Base-by-base conservation (phyloP, 805 yeast genomes). In the Tetrapisispora iriomotensis region DNA sequence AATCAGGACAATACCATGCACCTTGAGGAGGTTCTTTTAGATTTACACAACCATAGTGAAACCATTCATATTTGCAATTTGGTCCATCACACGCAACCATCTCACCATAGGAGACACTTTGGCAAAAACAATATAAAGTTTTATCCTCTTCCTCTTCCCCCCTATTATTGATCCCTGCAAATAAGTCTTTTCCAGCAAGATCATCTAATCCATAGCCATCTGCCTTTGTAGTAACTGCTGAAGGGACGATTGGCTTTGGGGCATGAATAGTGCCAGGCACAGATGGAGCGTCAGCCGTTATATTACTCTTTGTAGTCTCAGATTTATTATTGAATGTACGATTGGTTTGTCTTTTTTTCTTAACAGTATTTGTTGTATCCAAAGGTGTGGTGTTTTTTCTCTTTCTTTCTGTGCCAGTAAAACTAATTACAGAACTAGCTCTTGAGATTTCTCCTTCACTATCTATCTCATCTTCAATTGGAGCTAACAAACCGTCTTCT, bases 81-180 rank as follows among this genome's bases (percentile, higher is more conserved):
- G 81, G 82, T 46, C 86, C 83, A 57, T 90, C 98, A 63, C 98
- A 90, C 0, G 92, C 96, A 48, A 90, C 85, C 98, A 90, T 90
- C 51, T 80, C 85, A 19, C 98, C 98, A 62, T 81, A 85, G 0
- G 96, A 87, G 0, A 83, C 94, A 49, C 88, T 86, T 55, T 86
- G 94, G 56, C 98, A 90, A 64, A 83, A 82, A 60, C 98, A 90
- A 59, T 90, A 90, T 38, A 76, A 49, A 36, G 75, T 80, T 42
- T 75, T 78, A 44, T 79, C 86, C 42, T 78, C 83, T 36, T 73
- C 79, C 21, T 67, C 70, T 24, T 56, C 61, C 22, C 55, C 53
- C 41, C 36, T 31, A 14, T 34, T 29, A 25, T 50, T 47, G 35
- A 39, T 45, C 23, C 61, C 59, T 1, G 66, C 50, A 32, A 63